phyloP scores from a whole-genome alignment of 192 early-diverging fungal genomes.

The Spizellomyces sp. region DNA sequence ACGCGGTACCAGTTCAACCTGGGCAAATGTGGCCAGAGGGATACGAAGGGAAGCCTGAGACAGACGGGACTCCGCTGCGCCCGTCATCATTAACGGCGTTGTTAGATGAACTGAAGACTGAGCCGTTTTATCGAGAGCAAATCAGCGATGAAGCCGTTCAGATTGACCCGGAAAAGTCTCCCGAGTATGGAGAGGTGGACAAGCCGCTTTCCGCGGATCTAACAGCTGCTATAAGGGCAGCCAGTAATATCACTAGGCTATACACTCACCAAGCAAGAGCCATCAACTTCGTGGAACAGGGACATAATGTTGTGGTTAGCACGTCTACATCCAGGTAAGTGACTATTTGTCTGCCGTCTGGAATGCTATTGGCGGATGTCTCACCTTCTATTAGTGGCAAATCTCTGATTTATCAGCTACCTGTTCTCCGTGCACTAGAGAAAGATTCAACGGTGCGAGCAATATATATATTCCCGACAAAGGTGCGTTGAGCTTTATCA shows the following conservation, averaged over 20 bases:
- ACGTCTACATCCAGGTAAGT: slow-evolving; percentile 72
- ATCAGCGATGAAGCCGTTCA: slow-evolving; percentile 25
- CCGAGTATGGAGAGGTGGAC: slow-evolving; percentile 20
- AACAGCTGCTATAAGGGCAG: slow-evolving; percentile 15
- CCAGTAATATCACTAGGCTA: slow-evolving; percentile 43
- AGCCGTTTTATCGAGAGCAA: slow-evolving; percentile 48
- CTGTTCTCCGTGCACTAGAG: slow-evolving; percentile 59
- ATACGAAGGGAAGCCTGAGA: neutral
- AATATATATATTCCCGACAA: slow-evolving; percentile 78
- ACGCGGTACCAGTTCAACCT: neutral
- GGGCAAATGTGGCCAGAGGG: neutral
- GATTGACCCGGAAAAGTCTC: neutral
- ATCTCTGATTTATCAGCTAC: slow-evolving; percentile 76
- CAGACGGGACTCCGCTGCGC: neutral
- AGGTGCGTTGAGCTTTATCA: slow-evolving; percentile 36
- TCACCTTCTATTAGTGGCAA: slow-evolving; percentile 64
- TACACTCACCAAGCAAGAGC: slow-evolving; percentile 78
- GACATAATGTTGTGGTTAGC: slow-evolving; percentile 62
- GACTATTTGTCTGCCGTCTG: neutral
- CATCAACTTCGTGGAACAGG: slow-evolving; percentile 50
- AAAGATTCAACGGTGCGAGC: slow-evolving; percentile 40
- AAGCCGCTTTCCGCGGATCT: slow-evolving; percentile 31
- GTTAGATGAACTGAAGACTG: slow-evolving; percentile 20
- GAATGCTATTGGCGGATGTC: slow-evolving; percentile 1
- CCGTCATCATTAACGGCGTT: neutral